phyloP scores from a whole-genome alignment of 345 rosid species.

The Physaria fendleri region DNA sequence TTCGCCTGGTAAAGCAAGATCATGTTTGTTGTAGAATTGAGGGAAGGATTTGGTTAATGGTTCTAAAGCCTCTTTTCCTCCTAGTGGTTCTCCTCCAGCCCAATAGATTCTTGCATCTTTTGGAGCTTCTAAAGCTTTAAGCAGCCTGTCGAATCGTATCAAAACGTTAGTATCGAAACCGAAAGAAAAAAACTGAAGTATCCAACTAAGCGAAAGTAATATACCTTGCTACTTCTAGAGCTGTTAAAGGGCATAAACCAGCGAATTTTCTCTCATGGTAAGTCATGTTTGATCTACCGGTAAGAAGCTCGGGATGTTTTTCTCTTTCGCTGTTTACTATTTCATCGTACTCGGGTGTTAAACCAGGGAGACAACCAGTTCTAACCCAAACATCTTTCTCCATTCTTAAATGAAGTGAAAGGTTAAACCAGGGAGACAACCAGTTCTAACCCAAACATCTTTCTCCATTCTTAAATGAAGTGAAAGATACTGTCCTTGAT shows the following conservation, averaged over 20 bases:
- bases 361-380: too few species aligned
- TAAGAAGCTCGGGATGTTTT: conserved; percentile 79
- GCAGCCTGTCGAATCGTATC: conserved; percentile 46
- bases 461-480: conserved; percentile 92
- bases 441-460: conserved; percentile 96
- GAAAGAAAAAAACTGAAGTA: neutral
- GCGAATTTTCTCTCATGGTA: conserved; percentile 73
- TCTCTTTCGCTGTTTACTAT: conserved; percentile 67
- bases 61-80: conserved; percentile 69
- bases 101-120: conserved; percentile 66
- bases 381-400: too few species aligned
- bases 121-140: conserved; percentile 89
- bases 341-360: conserved; percentile 65
- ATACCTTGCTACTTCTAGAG: conserved; percentile 83
- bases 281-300: conserved; percentile 90
- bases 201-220: neutral
- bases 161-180: neutral
- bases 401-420: too few species aligned
- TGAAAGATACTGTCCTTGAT: conserved; percentile 79
- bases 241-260: conserved; percentile 89
- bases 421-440: conserved; percentile 83
- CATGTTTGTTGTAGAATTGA: conserved; percentile 76
- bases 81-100: conserved; percentile 98
- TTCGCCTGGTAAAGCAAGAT: conserved; percentile 78
- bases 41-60: conserved; percentile 67